Conservation (phyloP, 805 yeast species). For the Pichia membranifaciens region DNA sequence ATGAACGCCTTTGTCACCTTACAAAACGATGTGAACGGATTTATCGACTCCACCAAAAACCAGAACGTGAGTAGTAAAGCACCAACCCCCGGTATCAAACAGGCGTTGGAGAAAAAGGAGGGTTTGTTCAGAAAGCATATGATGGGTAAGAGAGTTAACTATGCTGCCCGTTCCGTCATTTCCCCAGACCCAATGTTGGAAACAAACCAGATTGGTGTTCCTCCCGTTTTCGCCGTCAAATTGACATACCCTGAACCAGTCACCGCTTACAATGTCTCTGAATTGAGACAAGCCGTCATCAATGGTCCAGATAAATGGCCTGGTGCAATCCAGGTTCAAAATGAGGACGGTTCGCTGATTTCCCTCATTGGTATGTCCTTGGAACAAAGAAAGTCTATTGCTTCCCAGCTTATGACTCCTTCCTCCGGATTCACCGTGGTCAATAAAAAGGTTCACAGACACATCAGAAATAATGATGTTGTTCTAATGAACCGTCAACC, state of each 20-base stretch:
- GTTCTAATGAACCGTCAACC: conserved; percentile 99
- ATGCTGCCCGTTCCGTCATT: conserved; percentile 98
- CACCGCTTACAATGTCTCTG: conserved; percentile 83
- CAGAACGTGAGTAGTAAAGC: conserved; percentile 62
- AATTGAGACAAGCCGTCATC: conserved; percentile 87
- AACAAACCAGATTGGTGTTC: conserved; percentile 97
- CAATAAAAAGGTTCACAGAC: conserved; percentile 92
- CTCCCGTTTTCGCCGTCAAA: conserved; percentile 95
- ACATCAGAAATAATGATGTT: conserved; percentile 89
- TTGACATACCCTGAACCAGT: conserved; percentile 98
- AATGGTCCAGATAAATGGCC: conserved; percentile 99
- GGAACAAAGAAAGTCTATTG: conserved; percentile 92
- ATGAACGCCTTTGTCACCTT: conserved; percentile 94
- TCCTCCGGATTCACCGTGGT: conserved; percentile 52
- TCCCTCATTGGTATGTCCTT: conserved; percentile 81
- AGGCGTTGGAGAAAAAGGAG: conserved; percentile 96
- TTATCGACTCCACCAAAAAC: conserved; percentile 86
- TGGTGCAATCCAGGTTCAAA: conserved; percentile 93
- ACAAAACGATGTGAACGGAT: conserved; percentile 92
- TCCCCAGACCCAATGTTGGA: conserved; percentile 98
- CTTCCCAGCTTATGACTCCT: conserved; percentile 92
- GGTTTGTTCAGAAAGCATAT: conserved; percentile 97
- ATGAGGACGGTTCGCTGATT: conserved; percentile 84
- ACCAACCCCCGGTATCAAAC: conserved; percentile 94
- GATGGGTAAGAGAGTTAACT: conserved; percentile 99